Conservation (phyloP, 345 rosid genomes). For the Eucalyptus fibrosa region DNA sequence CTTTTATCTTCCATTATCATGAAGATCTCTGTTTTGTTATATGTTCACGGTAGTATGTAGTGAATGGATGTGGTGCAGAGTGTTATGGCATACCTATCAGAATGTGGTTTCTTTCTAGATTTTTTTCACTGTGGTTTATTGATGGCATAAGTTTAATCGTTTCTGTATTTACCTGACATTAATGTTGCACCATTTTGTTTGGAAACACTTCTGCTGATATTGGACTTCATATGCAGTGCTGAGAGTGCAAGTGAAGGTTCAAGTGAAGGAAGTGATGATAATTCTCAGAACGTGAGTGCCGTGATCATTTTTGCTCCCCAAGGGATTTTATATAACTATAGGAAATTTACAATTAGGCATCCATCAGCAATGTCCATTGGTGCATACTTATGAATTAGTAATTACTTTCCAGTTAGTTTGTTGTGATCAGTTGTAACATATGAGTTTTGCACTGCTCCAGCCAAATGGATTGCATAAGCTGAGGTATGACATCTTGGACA, state of each 20-base stretch:
- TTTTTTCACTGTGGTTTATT: background rate
- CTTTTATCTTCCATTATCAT: background rate
- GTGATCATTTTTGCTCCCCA: background rate
- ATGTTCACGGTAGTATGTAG: background rate
- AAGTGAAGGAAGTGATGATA: slow-evolving; percentile 95
- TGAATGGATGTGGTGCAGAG: background rate
- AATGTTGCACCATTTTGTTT: background rate
- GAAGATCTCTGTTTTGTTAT: background rate
- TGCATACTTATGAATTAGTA: background rate
- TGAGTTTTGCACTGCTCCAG: background rate
- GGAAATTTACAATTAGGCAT: background rate
- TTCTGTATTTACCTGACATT: background rate
- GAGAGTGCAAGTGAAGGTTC: slow-evolving; percentile 94
- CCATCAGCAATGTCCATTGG: background rate
- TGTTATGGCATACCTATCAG: background rate
- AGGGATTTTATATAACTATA: background rate
- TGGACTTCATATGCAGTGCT: slow-evolving; percentile 32
- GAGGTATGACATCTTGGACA: background rate
- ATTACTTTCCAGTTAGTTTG: background rate
- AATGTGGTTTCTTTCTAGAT: background rate
- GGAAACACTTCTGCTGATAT: slow-evolving; percentile 5
- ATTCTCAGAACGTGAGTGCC: slow-evolving; percentile 74
- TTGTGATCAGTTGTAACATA: background rate
- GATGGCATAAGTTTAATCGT: background rate
- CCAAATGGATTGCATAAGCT: background rate